phyloP scores from a whole-genome alignment of 306 rosid genomes.

The Fragaria iinumae region DNA sequence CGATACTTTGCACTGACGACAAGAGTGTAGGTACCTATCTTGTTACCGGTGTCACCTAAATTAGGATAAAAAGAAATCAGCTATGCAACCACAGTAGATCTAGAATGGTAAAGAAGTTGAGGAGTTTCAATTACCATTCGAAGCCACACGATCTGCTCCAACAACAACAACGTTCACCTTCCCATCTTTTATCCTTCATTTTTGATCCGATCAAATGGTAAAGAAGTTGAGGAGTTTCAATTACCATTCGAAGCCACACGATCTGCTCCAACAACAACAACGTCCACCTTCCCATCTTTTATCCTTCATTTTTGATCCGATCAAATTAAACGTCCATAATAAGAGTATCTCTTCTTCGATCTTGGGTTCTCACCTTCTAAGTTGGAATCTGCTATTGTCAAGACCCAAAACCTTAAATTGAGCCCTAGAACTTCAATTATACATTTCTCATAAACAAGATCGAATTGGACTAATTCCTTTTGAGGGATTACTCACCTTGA shows the following conservation, averaged over 20 bases:
- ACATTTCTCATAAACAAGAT: too few species aligned
- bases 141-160: slow-evolving; percentile 96
- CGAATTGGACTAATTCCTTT: too few species aligned
- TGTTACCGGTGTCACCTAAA: slow-evolving; percentile 97
- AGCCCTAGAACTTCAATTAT: too few species aligned
- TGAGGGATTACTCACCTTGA: too few species aligned
- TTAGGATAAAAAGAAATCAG: neutral
- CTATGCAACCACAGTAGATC: neutral
- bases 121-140: slow-evolving; percentile 57
- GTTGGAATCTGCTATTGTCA: slow-evolving; percentile 80
- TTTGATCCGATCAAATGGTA: too few species aligned
- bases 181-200: slow-evolving; percentile 45
- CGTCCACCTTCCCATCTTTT: slow-evolving; percentile 64
- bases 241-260: slow-evolving; percentile 92
- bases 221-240: slow-evolving; percentile 14
- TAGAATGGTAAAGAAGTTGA: slow-evolving; percentile 13
- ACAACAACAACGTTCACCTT: slow-evolving; percentile 80
- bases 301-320: slow-evolving; percentile 14
- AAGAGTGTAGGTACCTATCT: slow-evolving; percentile 94
- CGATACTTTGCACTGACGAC: slow-evolving; percentile 76
- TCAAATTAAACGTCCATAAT: too few species aligned
- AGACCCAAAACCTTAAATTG: too few species aligned
- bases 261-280: slow-evolving; percentile 92
- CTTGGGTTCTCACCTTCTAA: too few species aligned
- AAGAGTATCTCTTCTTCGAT: too few species aligned